These are phyloP conservation scores for Nematodospora anomalae DNA, from an alignment of 1,139 yeast species.

Conservation along the genomic window DNA sequence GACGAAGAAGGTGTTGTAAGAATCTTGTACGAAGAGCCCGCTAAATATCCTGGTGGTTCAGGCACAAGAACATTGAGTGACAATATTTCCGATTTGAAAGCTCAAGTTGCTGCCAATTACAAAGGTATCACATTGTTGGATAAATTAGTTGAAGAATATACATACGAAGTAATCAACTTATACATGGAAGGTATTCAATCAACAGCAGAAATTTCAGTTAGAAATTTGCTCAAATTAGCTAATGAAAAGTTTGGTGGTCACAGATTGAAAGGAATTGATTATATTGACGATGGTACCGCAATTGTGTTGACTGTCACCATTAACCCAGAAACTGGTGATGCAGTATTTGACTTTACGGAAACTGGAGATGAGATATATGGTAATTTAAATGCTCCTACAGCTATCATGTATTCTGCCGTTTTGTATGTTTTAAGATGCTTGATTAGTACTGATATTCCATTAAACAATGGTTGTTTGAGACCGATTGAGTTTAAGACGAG, in stretches of 20 bases:
- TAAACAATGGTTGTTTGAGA: slow-evolving; percentile 79
- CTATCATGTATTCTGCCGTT: slow-evolving; percentile 80
- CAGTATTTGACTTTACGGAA: slow-evolving; percentile 42
- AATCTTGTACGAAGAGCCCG: slow-evolving; percentile 42
- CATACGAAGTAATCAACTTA: slow-evolving; percentile 34
- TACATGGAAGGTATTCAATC: slow-evolving; percentile 46
- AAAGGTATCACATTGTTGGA: slow-evolving; percentile 39
- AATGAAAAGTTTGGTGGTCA: slow-evolving; percentile 37
- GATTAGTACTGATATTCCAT: slow-evolving; percentile 75
- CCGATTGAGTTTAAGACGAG: slow-evolving; percentile 71
- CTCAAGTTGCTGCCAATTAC: slow-evolving; percentile 45
- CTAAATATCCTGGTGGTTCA: slow-evolving; percentile 47
- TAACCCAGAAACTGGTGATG: slow-evolving; percentile 35
- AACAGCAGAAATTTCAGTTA: slow-evolving; percentile 44
- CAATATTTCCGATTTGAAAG: slow-evolving; percentile 44
- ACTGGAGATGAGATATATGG: slow-evolving; percentile 48
- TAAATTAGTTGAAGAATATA: slow-evolving; percentile 33
- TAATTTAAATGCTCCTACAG: slow-evolving; percentile 50
- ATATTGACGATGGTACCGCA: slow-evolving; percentile 47
- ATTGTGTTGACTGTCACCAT: slow-evolving; percentile 37
- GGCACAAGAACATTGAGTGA: slow-evolving; percentile 45
- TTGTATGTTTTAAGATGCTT: slow-evolving; percentile 74
- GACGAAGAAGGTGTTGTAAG: slow-evolving; percentile 43
- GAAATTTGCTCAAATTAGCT: slow-evolving; percentile 39
- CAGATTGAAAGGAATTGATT: slow-evolving; percentile 36